Evolutionary conservation across 805 yeast genomes (phyloP), one percentile per base, ranked within the genome.

Genomic region (Ogataea trehaloabstinens): DNA sequence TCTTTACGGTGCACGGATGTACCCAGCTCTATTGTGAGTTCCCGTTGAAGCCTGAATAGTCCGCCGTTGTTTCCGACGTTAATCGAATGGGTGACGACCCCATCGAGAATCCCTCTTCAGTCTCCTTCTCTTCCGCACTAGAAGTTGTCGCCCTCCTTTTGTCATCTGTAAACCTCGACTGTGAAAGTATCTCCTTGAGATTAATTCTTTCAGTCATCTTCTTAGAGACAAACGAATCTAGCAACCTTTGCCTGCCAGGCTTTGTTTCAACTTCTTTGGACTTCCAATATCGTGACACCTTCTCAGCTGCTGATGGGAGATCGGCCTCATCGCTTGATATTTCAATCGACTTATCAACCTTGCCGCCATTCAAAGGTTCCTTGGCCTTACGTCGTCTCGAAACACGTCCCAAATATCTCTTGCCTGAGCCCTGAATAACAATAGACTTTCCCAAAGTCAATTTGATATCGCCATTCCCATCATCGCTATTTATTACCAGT

Each of bases 251-350:
- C n/a, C n/a, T n/a, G n/a, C n/a, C n/a, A n/a, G n/a, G n/a, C 8
- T 22, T 12, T 8, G 11, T 8, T 8, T 22, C 11, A 8, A 22
- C 12, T 8, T 22, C 25, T 8, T 22, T 12, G 8, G 11, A 11
- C 17, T 27, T 27, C 15, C 30, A 27, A n/a, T 7, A 27, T 7
- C 30, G 8, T 8, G 30, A 27, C 10, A 27, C 15, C n/a, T 8
- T 7, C 8, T 7, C 30, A 15, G 12, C 10, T 13, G 13, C 13
- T 12, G 20, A 15, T 30, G 33, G 7, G 17, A 30, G 10, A 17
- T 21, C 33, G 8, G 33, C 19, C 19, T 30, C 33, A 17, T 27
- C 30, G 13, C 30, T 27, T 7, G 30, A 27, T 27, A 27, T 27
- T 7, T 27, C 30, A 27, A 27, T 27, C 8, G 30, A 27, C 30